Evolutionary conservation across 225 moss, liverwort and hornwort species (phyloP).

Genomic region (Bryoerythrophyllum caledonicum): DNA sequence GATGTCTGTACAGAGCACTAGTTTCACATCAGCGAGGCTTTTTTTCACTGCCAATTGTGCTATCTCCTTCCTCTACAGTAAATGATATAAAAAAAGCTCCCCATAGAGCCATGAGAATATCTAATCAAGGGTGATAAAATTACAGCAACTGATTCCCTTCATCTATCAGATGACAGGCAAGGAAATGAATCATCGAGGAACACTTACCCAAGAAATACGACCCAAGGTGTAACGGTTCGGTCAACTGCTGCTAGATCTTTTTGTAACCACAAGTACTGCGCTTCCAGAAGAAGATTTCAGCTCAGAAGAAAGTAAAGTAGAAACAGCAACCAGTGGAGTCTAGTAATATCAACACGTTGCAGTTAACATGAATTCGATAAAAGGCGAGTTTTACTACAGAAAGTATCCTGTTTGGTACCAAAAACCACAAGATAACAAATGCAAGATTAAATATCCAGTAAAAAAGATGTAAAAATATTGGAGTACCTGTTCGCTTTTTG

Average conservation of each 20-base stretch:
- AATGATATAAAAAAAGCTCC: too few relatives aligned
- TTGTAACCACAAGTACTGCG: slow-evolving; percentile 52
- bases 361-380: not conserved
- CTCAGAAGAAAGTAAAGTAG: not conserved
- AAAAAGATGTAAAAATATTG: too few relatives aligned
- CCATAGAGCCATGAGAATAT: not conserved
- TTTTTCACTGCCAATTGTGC: too few relatives aligned
- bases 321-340: too few relatives aligned
- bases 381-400: not conserved
- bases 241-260: slow-evolving; percentile 51
- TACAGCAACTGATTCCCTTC: too few relatives aligned
- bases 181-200: not conserved
- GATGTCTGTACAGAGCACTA: slow-evolving; percentile 69
- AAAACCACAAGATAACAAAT: too few relatives aligned
- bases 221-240: slow-evolving; percentile 56
- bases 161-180: not conserved
- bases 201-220: slow-evolving; percentile 57
- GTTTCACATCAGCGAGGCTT: not conserved
- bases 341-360: not conserved
- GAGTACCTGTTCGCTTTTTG: slow-evolving; percentile 56
- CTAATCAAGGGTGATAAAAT: not conserved
- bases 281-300: slow-evolving; percentile 10
- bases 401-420: too few relatives aligned
- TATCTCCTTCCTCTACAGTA: too few relatives aligned
- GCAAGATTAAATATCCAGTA: too few relatives aligned